Evolutionary conservation across 2,329 filamentous ascomycete species (phyloP), one percentile per base, ranked within the genome.

Genomic region (Fusarium chaquense): DNA sequence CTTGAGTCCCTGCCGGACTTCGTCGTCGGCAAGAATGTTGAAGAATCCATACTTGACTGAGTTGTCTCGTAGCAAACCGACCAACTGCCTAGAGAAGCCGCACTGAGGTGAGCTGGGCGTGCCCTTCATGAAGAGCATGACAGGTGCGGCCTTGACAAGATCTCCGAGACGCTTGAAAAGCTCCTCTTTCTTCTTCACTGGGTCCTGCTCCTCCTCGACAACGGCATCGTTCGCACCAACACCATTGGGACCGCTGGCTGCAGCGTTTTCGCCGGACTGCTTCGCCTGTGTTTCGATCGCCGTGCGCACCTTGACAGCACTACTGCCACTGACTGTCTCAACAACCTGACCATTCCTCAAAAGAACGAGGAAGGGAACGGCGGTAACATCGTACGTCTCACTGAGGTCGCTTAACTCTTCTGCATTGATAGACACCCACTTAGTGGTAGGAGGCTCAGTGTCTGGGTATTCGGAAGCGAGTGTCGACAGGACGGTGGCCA

Each of bases 121-220:
- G n/a, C 94, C 94, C 83, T 97, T 97, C 93, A 97, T 97, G 81
- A 99, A 99, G 30, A 99, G 85, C 96, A 99, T 99, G 33, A 99
- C 94, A 0, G 94, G 93, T 33, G 96, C 95, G 7, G 96, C 96
- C 83, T 95, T 97, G 72, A 98, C 95, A 36, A 99, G 86, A 73
- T 97, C 92, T 22, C 82, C 87, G 38, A 99, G 84, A 33, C 95
- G 87, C 79, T 91, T 90, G 80, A 93, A 90, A 56, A 99, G 83
- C 71, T 97, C 94, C 79, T 98, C 93, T 82, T 95, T 95, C 51
- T 87, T 86, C 79, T 89, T 86, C 58, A 82, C 85, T 10, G 83
- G 84, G 63, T 89, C 86, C 57, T 81, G 79, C 40, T 85, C 85
- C 40, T 85, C 85, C 78, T 88, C 83, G 20, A 74, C 76, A 11